Evolutionary conservation across 495 filamentous ascomycete genomes (phyloP).

Genomic region (Bryoglossum gracile): DNA sequence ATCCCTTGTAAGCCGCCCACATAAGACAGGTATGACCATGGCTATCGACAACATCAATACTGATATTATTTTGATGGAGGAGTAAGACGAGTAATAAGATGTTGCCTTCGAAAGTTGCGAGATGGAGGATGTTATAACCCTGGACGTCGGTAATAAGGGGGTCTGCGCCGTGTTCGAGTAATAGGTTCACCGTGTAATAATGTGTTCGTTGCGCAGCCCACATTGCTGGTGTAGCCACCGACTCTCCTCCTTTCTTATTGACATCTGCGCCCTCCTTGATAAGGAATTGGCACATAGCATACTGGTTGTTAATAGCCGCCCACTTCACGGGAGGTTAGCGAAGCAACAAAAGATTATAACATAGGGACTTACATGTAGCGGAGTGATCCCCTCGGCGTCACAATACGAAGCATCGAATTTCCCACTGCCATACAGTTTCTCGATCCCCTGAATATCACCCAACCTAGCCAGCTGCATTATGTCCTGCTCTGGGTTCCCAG

Average conservation of each 20-base stretch:
- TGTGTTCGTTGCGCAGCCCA: slow-evolving; percentile 95
- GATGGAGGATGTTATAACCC: slow-evolving; percentile 94
- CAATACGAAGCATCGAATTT: slow-evolving; percentile 72
- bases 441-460: slow-evolving; percentile 79
- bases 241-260: slow-evolving; percentile 92
- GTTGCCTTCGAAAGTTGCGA: slow-evolving; percentile 95
- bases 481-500: slow-evolving; percentile 57
- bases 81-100: slow-evolving; percentile 80
- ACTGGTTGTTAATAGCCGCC: slow-evolving; percentile 99
- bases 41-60: slow-evolving; percentile 80
- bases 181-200: slow-evolving; percentile 68
- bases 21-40: slow-evolving; percentile 89
- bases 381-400: slow-evolving; percentile 89
- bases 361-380: slow-evolving; percentile 68
- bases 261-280: slow-evolving; percentile 84
- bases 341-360: slow-evolving; percentile 2
- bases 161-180: slow-evolving; percentile 83
- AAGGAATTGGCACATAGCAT: slow-evolving; percentile 90
- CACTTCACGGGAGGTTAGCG: slow-evolving; percentile 52
- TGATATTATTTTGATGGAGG: slow-evolving; percentile 87
- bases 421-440: slow-evolving; percentile 76
- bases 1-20: slow-evolving; percentile 99
- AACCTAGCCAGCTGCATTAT: slow-evolving; percentile 92
- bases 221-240: slow-evolving; percentile 84
- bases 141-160: slow-evolving; percentile 82